Base-by-base conservation (phyloP, 495 filamentous ascomycete genomes). In the Durotheca rogersii region DNA sequence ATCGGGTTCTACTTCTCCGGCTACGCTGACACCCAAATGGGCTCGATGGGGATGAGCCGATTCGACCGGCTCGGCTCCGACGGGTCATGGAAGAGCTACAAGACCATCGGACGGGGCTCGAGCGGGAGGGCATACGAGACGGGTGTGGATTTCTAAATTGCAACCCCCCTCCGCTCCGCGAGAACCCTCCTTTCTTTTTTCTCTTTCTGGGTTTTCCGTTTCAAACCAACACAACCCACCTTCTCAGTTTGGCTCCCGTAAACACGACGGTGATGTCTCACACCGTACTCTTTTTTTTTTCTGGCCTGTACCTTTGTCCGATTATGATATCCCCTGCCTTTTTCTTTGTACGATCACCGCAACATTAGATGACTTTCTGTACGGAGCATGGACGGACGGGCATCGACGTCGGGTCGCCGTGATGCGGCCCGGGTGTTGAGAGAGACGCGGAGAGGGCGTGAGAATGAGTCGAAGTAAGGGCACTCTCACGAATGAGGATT, bases 1-100 rank as follows among this genome's bases (percentile, higher is more conserved):
- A 79, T 90, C 21, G 93, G 93, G 1, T 99, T 93, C 70, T 96
- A 90, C 68, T 84, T 95, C 39, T 86, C 87, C 20, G 82, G 89
- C 32, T 90, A 80, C 60, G 85, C 80, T 33, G 82, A 87, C 51
- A 23, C 32, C 6, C 46, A 56, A 36, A 63, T 54, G 61, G 70
- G 81, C 4, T 67, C 66, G 20, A 76, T 75, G 66, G 85, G 81
- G 1, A 60, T 80, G 36, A 80, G 84, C 56, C 79, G 86, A n/a
- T 89, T 88, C 56, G 85, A 90, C 60, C 85, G 78, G 2, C 70
- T 88, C 38, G 67, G 69, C 2, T 75, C 76, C 12, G 70, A 85
- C 29, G 78, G 75, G 0, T 55, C 68, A 40, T 73, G 64, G 61
- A 61, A 74, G 58, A 80, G 66, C 29, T 81, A 77, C 51, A 74